Evolutionary conservation across 2,329 filamentous ascomycete genomes (phyloP).

Genomic region (Pyrenochaeta sp.): DNA sequence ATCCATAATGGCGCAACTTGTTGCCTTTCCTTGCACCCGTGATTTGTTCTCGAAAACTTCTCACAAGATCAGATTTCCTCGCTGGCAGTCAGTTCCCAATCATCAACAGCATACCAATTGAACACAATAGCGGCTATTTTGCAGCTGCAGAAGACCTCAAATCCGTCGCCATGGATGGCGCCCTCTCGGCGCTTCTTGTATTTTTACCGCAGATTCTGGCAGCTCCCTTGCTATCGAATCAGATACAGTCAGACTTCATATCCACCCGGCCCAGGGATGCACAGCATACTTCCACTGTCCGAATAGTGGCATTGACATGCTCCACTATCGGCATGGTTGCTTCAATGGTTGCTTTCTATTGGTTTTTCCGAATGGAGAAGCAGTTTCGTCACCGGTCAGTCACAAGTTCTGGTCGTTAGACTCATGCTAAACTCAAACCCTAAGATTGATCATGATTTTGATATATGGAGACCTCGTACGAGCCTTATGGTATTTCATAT

Average conservation of each 20-base stretch:
- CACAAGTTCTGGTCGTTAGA: not conserved
- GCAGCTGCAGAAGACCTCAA: too few relatives aligned
- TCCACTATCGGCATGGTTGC: slow-evolving; percentile 63
- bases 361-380: slow-evolving; percentile 76
- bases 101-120: too few relatives aligned
- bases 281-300: slow-evolving; percentile 37
- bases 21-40: slow-evolving; percentile 3
- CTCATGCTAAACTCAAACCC: not conserved
- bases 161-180: not conserved
- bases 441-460: slow-evolving; percentile 75
- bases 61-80: not conserved
- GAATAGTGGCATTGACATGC: slow-evolving; percentile 42
- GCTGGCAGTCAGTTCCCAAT: not conserved
- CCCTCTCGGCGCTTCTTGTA: not conserved
- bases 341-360: slow-evolving; percentile 68
- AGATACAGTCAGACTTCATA: slow-evolving; percentile 8
- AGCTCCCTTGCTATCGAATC: not conserved
- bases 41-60: not conserved
- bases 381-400: slow-evolving; percentile 76
- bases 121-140: too few relatives aligned
- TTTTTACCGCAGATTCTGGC: slow-evolving; percentile 1
- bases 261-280: slow-evolving; percentile 5
- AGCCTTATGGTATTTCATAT: slow-evolving; percentile 71
- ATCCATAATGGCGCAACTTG: not conserved
- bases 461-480: slow-evolving; percentile 77